phyloP scores from a whole-genome alignment of 352 stramenopile genomes.

The Pythium phragmiticola region DNA sequence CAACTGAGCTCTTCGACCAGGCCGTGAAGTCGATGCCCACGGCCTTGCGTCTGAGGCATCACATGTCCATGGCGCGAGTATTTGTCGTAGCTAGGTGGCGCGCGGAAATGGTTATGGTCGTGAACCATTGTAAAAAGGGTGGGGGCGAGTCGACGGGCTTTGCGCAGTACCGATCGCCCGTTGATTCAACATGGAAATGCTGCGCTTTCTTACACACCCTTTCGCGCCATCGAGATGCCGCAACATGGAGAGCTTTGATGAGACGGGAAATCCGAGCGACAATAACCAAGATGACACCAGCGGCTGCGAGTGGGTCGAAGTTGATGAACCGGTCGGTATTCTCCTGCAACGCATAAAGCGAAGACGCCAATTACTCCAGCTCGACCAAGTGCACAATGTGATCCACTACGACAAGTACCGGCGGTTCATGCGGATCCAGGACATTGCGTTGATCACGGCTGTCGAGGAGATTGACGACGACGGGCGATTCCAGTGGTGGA shows the following conservation, averaged over 20 bases:
- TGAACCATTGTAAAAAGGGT: not conserved
- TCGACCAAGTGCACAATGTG: slow-evolving; percentile 60
- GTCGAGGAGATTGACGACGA: slow-evolving; percentile 43
- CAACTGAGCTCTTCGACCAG: slow-evolving; percentile 4
- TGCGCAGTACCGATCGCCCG: not conserved
- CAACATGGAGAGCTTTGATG: not conserved
- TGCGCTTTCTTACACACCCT: slow-evolving; percentile 17
- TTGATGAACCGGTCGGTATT: slow-evolving; percentile 55
- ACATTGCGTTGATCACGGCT: slow-evolving; percentile 58
- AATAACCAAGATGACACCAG: slow-evolving; percentile 22
- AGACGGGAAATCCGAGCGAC: not conserved
- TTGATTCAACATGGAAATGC: slow-evolving; percentile 18
- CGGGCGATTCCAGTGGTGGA: slow-evolving; percentile 49
- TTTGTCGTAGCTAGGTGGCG: not conserved
- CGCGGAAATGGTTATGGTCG: not conserved
- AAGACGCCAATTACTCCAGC: slow-evolving; percentile 40
- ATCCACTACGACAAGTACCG: slow-evolving; percentile 59
- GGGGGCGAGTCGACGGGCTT: not conserved
- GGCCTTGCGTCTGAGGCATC: slow-evolving; percentile 17
- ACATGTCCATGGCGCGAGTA: not conserved
- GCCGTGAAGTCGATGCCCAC: slow-evolving; percentile 3
- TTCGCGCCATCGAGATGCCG: not conserved
- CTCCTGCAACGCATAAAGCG: slow-evolving; percentile 46
- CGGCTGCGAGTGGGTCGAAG: slow-evolving; percentile 52
- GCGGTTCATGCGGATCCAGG: slow-evolving; percentile 49